Base-by-base conservation (phyloP, 108 stramenopile species). In the Discostella pseudostelligera region DNA sequence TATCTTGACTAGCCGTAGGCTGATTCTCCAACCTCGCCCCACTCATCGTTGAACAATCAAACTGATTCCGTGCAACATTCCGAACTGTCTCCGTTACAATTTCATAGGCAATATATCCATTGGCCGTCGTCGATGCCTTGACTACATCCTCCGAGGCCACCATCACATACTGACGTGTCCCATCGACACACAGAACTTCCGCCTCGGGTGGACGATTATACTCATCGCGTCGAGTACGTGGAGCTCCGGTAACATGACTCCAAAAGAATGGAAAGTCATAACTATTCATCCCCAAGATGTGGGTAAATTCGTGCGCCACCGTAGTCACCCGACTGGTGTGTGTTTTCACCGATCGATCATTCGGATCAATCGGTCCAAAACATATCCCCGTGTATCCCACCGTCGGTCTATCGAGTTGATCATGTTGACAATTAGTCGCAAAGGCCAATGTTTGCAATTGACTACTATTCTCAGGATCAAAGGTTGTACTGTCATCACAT, bases 1-100 rank as follows among this genome's bases (percentile, higher is more conserved):
- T 29, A 40, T 70, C 69, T 29, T 32, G 32, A 32, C 32, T 32
- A 32, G 63, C 63, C 11, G 75, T 81, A 24, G 69, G 69, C 28
- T 81, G 75, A 76, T 81, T 79, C 44, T 81, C 81, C 35, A 81
- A 72, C 26, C 56, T 19, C 13, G 70, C 82, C 42, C 83, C 92
- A 21, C 57, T 76, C 60, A 93, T 46, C 3, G 36, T 24, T 12
- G 62, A 74, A 58, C 83, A 84, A 62, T 72, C 65, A 58, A 84
- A 81, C 0, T 82, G 81, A 65, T 84, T 84, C 39, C 78, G 46
- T n/a, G 58, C 83, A 39, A 84, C 83, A 53, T 79, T 64, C n/a
- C 68, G 25, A 11, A 84, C 83, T 0, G 73, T 81, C 24, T 79
- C 46, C 20, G 81, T 79, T 14, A 82, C 83, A 17, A 84, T 59